A percentile compares a stretch with the other conserved stretches of the same genome.
phyloP scores from a whole-genome alignment of 306 rosid species.

The Trifolium pratense region DNA sequence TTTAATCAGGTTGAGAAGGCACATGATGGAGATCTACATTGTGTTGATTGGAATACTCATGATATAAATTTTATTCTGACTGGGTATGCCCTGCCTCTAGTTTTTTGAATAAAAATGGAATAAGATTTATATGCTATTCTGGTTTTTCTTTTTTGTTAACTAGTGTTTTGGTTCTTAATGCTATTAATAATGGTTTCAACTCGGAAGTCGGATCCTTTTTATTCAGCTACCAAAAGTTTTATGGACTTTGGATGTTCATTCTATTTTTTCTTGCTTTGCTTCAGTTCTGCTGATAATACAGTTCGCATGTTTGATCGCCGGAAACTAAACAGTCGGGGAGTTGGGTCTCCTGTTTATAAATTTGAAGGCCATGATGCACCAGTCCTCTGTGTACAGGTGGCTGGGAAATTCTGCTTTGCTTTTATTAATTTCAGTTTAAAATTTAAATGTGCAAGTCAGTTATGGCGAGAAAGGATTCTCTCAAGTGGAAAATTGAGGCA shows the following conservation, averaged over 20 bases:
- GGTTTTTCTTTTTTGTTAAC: neutral
- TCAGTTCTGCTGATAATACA: slow-evolving; percentile 94
- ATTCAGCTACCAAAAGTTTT: slow-evolving; percentile 27
- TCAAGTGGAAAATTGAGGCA: too few species aligned
- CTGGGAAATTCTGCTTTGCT: slow-evolving; percentile 10
- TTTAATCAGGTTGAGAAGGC: slow-evolving; percentile 84
- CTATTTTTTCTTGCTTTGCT: slow-evolving; percentile 40
- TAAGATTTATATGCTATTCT: slow-evolving; percentile 5
- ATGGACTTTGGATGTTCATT: slow-evolving; percentile 24
- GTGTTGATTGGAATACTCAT: slow-evolving; percentile 96
- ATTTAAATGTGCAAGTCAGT: neutral
- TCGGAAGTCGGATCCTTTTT: slow-evolving; percentile 24
- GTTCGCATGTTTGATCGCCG: slow-evolving; percentile 94
- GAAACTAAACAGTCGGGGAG: slow-evolving; percentile 63
- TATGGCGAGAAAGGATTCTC: too few species aligned
- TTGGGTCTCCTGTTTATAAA: slow-evolving; percentile 75
- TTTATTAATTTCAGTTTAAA: slow-evolving; percentile 18
- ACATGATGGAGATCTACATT: slow-evolving; percentile 86
- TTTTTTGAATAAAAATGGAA: slow-evolving; percentile 29
- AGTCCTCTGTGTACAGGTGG: slow-evolving; percentile 95
- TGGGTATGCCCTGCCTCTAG: slow-evolving; percentile 56
- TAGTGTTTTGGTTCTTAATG: slow-evolving; percentile 13
- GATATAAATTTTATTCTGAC: slow-evolving; percentile 77
- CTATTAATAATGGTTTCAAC: neutral
- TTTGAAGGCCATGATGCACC: slow-evolving; percentile 94